Evolutionary conservation across 768 basidiomycete species (phyloP), one percentile per base, ranked within the genome.

Genomic region (Amanita jacksonii): DNA sequence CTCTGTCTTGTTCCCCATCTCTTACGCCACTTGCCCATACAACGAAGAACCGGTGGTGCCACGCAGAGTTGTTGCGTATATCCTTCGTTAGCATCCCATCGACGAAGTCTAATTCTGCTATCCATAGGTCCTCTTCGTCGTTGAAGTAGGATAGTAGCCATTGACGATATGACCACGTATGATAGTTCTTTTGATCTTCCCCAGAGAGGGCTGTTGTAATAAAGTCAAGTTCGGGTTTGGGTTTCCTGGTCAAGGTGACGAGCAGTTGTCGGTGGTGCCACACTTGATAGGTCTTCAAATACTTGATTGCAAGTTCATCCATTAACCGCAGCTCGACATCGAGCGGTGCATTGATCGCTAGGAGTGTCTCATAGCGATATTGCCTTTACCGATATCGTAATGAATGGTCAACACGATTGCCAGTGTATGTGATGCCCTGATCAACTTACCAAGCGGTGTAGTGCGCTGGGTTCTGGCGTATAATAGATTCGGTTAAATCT

Each of bases 101-200:
- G 25, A 81, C 70, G 51, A 81, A 91, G 34, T 76, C 70, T n/a
- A 87, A 66, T 62, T 94, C 91, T 10, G 68, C 72, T 1, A 51
- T 63, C 87, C 87, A 91, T 49, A 90, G 53, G 20, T 65, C 71
- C n/a, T 62, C 70, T 27, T 75, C 70, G 45, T 80, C 71, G 53
- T 81, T 79, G 68, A 93, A 93, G 57, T 83, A 78, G 7, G 86
- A 81, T 33, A 96, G 77, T 9, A 92, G 61, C 91, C 92, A 97
- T 60, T 99, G 93, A 5, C 94, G 76, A 62, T 97, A 94, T 6
- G 88, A 87, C 96, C 96, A 99, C 0, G 96, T 98, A 62, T 98
- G 94, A 61, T 99, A 99, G 67, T 99, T 99, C 75, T 99, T 99
- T 35, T 77, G 63, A 57, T 99, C 96, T 1, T 38, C 44, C 16